Evolutionary conservation across 2,329 filamentous ascomycete genomes (phyloP).

Genomic region (Hymenoscyphus scutula): DNA sequence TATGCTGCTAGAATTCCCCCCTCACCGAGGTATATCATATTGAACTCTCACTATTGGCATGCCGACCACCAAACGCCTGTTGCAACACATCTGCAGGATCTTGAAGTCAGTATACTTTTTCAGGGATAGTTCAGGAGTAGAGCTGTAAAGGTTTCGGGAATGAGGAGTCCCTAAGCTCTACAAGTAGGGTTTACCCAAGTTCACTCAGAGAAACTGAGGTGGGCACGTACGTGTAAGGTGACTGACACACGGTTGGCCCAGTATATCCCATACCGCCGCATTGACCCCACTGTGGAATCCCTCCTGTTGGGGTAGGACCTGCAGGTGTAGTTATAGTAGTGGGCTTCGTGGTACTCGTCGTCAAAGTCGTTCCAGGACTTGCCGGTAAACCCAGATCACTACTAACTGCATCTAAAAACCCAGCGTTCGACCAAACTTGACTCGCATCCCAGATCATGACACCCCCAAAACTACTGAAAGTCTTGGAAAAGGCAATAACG

Average conservation of each 20-base stretch:
- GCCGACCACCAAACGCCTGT: too few relatives aligned
- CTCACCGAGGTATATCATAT: too few relatives aligned
- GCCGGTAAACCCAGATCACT: conserved; percentile 14
- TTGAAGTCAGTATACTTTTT: too few relatives aligned
- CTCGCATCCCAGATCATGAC: conserved; percentile 69
- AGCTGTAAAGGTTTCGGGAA: too few relatives aligned
- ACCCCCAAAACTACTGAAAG: conserved; percentile 61
- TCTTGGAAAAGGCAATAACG: conserved; percentile 49
- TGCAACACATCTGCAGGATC: too few relatives aligned
- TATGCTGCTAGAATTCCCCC: too few relatives aligned
- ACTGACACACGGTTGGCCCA: conserved; percentile 6
- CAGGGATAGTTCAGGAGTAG: too few relatives aligned
- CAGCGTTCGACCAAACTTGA: conserved; percentile 56
- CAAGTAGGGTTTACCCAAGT: too few relatives aligned
- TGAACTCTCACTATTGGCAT: too few relatives aligned
- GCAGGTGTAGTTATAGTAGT: not conserved
- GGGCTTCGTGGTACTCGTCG: not conserved
- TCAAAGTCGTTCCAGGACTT: conserved; percentile 3
- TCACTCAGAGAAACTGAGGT: too few relatives aligned
- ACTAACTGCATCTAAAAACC: conserved; percentile 44
- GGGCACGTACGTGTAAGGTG: conserved; percentile 8
- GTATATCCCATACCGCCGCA: conserved; percentile 8
- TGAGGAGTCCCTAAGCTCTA: too few relatives aligned
- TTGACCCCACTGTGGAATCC: conserved; percentile 5
- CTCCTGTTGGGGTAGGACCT: not conserved